These are phyloP conservation scores for Dicorynia guianensis DNA, from an alignment of 306 rosid species.

Conservation along the genomic window DNA sequence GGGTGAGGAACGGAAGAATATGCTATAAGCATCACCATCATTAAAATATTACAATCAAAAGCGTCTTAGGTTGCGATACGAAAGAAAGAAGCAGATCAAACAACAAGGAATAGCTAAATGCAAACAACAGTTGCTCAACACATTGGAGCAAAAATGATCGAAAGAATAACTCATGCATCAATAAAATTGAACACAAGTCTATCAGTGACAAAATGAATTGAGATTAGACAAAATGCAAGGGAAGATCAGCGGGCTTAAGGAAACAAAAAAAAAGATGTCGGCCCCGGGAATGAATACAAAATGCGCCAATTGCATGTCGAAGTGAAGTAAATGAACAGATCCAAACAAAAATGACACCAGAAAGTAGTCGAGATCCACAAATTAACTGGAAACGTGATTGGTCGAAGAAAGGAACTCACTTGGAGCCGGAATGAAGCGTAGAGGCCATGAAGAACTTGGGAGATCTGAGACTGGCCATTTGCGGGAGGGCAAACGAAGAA, in stretches of 20 bases:
- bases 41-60: background rate
- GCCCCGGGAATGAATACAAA: background rate
- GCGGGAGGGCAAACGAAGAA: slow-evolving; percentile 60
- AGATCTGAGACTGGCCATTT: slow-evolving; percentile 78
- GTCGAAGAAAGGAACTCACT: slow-evolving; percentile 43
- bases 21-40: background rate
- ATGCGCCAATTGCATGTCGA: background rate
- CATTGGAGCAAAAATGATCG: background rate
- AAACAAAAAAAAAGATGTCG: background rate
- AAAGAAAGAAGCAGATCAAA: background rate
- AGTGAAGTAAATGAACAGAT: too few species aligned
- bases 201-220: background rate
- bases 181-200: background rate
- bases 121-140: background rate
- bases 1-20: background rate
- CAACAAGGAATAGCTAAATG: background rate
- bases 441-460: slow-evolving; percentile 86
- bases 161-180: background rate
- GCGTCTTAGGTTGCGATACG: background rate
- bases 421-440: slow-evolving; percentile 77
- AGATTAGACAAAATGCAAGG: background rate
- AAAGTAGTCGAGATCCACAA: background rate
- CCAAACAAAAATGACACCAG: background rate
- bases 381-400: background rate
- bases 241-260: background rate